Conservation (phyloP, 1,284 basidiomycete genomes). For the Malassezia japonica region DNA sequence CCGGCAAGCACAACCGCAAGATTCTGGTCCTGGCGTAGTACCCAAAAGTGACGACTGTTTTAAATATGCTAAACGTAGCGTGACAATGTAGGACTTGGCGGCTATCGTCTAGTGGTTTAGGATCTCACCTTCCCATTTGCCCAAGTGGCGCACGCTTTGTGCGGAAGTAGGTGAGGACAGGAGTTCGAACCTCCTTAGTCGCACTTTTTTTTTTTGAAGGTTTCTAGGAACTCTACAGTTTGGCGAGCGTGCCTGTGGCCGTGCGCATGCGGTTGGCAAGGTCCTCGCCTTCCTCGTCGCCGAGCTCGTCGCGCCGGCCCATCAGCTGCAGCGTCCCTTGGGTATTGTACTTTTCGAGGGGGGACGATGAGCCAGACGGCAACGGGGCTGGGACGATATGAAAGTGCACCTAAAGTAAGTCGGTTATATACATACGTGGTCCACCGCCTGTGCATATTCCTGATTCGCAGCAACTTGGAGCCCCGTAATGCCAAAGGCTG, state of each 20-base stretch:
- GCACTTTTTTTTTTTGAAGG: slow-evolving; percentile 11
- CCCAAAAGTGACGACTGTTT: neutral
- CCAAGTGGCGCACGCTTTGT: slow-evolving; percentile 9
- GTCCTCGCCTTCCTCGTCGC: slow-evolving; percentile 8
- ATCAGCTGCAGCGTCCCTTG: neutral
- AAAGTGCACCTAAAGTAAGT: slow-evolving; percentile 11
- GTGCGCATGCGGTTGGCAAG: neutral
- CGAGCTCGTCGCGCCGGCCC: slow-evolving; percentile 10
- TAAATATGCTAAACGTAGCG: neutral
- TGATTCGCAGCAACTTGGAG: slow-evolving; percentile 16
- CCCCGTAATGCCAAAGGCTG: slow-evolving; percentile 5
- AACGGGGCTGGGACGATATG: slow-evolving; percentile 14
- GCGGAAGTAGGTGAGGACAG: slow-evolving; percentile 19
- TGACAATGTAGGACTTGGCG: neutral
- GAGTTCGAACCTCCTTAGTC: slow-evolving; percentile 22
- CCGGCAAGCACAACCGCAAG: slow-evolving; percentile 15
- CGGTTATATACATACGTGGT: slow-evolving; percentile 10
- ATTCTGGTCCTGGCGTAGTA: neutral
- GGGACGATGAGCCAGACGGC: neutral
- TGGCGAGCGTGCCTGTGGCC: neutral
- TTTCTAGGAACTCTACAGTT: neutral
- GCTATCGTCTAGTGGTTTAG: slow-evolving; percentile 23
- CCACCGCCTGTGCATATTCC: slow-evolving; percentile 13
- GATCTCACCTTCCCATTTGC: slow-evolving; percentile 22
- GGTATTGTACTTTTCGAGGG: slow-evolving; percentile 2